Base-by-base conservation (phyloP, 2,329 filamentous ascomycete genomes). In the Monosporascus ibericus region DNA sequence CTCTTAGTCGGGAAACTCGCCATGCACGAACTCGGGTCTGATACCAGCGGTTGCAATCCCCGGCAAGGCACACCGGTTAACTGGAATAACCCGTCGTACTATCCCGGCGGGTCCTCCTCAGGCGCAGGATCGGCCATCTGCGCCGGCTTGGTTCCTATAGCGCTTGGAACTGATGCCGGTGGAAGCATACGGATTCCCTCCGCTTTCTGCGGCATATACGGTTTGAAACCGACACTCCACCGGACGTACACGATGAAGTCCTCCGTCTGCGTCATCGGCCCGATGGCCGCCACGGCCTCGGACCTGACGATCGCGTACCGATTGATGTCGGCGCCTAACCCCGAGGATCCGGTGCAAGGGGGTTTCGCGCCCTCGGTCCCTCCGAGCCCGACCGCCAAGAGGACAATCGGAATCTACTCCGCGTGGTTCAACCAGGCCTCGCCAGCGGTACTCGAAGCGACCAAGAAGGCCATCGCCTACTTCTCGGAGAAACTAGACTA, bases 261-360 rank as follows among this genome's bases (percentile, higher is more conserved):
- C 50, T 76, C 75, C 51, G 76, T 82, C 63, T 78, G 75, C 52
- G 86, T 94, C 17, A 75, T 81, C 6, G 89, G 90, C 0, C 91
- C 92, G 7, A 80, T 96, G 62, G 87, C 89, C 17, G 79, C 82
- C 47, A 92, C 80, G 51, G 88, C 88, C 56, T 76, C 84, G 37
- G 92, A 95, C 63, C 80, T 96, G 6, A 86, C 87, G 55, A 77
- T 91, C 49, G 86, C 88, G n/a, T 96, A 94, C 72, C 84, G 88
- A 48, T 67, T 88, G 61, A 90, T 95, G 79, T 80, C 88, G 2
- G 79, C 83, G 49, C 87, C 90, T 0, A 80, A 95, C 61, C 81
- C 85, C 0, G 69, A 76, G 2, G 79, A 86, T 65, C 73, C 78
- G 0, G 70, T 77, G 7, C 86, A 87, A 18, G 70, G 78, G 7